These are phyloP conservation scores for Puccinia polysora DNA, from an alignment of 1,284 basidiomycete genomes.

Conservation along the genomic window DNA sequence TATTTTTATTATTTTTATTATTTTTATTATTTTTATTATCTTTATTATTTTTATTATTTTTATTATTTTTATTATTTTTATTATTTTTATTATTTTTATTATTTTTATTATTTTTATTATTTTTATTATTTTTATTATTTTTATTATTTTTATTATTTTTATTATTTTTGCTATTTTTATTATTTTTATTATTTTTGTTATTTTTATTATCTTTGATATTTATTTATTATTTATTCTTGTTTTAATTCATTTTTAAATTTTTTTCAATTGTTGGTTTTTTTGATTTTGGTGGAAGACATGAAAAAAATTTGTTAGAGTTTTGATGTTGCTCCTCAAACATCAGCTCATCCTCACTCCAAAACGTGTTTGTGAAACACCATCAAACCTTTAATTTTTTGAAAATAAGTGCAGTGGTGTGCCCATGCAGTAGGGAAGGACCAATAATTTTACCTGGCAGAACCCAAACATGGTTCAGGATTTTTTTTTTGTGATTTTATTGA, in stretches of 20 bases:
- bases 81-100: not conserved
- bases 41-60: not conserved
- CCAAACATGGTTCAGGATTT: too few species aligned
- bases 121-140: not conserved
- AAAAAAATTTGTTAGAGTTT: too few species aligned
- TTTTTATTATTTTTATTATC: not conserved
- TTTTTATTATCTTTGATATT: slow-evolving; percentile 7
- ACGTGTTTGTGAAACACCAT: too few species aligned
- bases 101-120: not conserved
- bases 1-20: not conserved
- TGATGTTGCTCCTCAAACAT: too few species aligned
- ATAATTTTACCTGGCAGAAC: too few species aligned
- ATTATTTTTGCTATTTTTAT: not conserved
- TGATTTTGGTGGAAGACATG: too few species aligned
- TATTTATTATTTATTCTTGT: not conserved
- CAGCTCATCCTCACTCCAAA: too few species aligned
- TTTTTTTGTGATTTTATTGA: too few species aligned
- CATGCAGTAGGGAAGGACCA: too few species aligned
- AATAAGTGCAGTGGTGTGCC: too few species aligned
- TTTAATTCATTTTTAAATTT: not conserved
- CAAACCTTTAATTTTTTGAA: too few species aligned
- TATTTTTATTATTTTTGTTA: not conserved
- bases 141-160: not conserved
- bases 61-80: not conserved
- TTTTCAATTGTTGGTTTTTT: too few species aligned